Evolutionary conservation across 1,284 basidiomycete genomes (phyloP).

Genomic region (Ganoderma leucocontextum): DNA sequence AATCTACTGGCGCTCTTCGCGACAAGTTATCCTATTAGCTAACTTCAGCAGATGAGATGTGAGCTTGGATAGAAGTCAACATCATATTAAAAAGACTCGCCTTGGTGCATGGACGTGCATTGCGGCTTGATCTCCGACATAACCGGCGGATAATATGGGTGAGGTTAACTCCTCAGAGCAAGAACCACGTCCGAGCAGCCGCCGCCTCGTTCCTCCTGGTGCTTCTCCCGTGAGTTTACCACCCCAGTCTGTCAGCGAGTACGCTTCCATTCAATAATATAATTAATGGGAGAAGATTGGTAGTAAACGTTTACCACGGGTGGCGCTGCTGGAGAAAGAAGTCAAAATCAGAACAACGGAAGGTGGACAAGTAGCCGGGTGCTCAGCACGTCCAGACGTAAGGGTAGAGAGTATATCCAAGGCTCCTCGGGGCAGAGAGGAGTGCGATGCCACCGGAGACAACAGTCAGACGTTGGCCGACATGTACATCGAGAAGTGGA

Average conservation of each 20-base stretch:
- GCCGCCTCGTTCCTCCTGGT: background rate
- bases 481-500: background rate
- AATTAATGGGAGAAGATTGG: background rate
- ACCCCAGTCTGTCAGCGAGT: background rate
- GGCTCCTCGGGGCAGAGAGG: background rate
- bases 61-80: constrained; percentile 4
- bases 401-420: background rate
- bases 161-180: constrained; percentile 6
- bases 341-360: constrained; percentile 12
- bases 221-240: constrained; percentile 16
- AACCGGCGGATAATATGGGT: background rate
- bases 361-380: background rate
- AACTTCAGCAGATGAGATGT: background rate
- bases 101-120: background rate
- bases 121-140: background rate
- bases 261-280: background rate
- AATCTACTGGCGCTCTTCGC: background rate
- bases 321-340: background rate
- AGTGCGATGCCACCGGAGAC: constrained; percentile 6
- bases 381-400: background rate
- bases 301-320: background rate
- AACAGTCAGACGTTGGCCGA: background rate
- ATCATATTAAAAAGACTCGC: background rate
- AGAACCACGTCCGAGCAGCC: background rate
- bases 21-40: background rate